Evolutionary conservation across 305 asterid species (phyloP), one percentile per base, ranked within the genome.

Genomic region (Euphrasia arctica): DNA sequence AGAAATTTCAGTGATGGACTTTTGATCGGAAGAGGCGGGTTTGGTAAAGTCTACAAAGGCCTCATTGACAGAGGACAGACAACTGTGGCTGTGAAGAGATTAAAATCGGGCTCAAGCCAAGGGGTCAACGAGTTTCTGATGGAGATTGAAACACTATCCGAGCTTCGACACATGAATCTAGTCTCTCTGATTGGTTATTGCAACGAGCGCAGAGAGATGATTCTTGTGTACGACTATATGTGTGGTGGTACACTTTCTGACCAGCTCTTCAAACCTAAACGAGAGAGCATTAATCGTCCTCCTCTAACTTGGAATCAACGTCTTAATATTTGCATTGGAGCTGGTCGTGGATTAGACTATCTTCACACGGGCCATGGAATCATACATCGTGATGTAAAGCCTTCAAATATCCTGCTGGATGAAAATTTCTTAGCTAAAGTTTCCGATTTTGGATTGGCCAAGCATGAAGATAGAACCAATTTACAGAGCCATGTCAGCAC

Each of bases 1-100:
- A 57, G 25, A 25, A 59, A 78, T 9, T 75, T 78, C 74, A 72
- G 62, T 36, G 59, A 69, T 39, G 62, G 67, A 2, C 67, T 59
- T 27, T 1, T 69, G 28, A 59, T 78, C 36, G 80, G 83, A 56
- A 69, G 18, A 25, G 83, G 83, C 32, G 80, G 83, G 9, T 75
- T 74, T 18, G 83, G 79, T 62, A 69, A 58, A 36, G 83, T 78
- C 13, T 74, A 71, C 73, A 74, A 62, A 65, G 83, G 75, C 9
- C 12, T 65, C 50, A 69, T 78, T 54, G 75, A 69, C 47, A 68
- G 69, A 2, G 79, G 73, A 42, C 51, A 11, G n/a, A 39, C 32
- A 18, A 56, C 58, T 3, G 66, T 71, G 0, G 69, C 62, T 13
- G 13, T 52, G 45, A 72, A 72, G 71, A 29, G 70, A 63, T 50